Evolutionary conservation across 2,329 filamentous ascomycete genomes (phyloP).

Genomic region (Calcarisporium arbuscula): DNA sequence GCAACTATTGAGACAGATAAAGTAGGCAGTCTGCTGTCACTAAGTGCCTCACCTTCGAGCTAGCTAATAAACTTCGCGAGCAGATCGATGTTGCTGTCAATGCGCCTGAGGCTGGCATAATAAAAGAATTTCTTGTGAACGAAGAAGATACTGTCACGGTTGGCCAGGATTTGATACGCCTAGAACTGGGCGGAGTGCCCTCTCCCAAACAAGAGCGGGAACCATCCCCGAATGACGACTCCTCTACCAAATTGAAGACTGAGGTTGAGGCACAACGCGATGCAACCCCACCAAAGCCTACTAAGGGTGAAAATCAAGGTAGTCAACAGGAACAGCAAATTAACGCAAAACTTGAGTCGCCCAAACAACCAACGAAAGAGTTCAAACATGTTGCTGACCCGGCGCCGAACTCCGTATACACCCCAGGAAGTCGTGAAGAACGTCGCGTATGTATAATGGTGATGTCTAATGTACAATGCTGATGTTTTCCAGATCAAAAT

Average conservation of each 20-base stretch:
- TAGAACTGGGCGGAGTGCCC: conserved; percentile 68
- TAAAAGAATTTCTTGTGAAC: conserved; percentile 85
- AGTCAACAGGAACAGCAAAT: conserved; percentile 21
- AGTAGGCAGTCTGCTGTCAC: conserved; percentile 41
- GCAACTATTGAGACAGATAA: conserved; percentile 99
- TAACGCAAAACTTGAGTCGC: conserved; percentile 17
- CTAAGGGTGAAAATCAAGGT: too few species aligned
- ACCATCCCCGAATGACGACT: conserved; percentile 17
- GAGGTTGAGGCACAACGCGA: conserved; percentile 8
- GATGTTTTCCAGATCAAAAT: conserved; percentile 88
- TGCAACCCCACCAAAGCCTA: too few species aligned
- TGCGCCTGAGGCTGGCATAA: conserved; percentile 80
- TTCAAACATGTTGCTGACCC: conserved; percentile 14
- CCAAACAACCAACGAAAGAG: conserved; percentile 19
- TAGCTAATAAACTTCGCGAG: conserved; percentile 6
- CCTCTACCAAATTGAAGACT: conserved; percentile 16
- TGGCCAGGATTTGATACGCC: conserved; percentile 80
- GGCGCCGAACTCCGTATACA: conserved; percentile 15
- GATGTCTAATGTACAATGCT: too few species aligned
- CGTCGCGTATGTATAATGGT: conserved; percentile 67
- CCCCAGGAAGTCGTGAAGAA: conserved; percentile 72
- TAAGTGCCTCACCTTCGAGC: neutral
- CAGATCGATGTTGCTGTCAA: conserved; percentile 97
- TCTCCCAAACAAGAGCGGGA: conserved; percentile 32
- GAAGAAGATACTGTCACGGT: conserved; percentile 96